Conservation (phyloP, 1,284 basidiomycete species). For the Naganishia sp. region DNA sequence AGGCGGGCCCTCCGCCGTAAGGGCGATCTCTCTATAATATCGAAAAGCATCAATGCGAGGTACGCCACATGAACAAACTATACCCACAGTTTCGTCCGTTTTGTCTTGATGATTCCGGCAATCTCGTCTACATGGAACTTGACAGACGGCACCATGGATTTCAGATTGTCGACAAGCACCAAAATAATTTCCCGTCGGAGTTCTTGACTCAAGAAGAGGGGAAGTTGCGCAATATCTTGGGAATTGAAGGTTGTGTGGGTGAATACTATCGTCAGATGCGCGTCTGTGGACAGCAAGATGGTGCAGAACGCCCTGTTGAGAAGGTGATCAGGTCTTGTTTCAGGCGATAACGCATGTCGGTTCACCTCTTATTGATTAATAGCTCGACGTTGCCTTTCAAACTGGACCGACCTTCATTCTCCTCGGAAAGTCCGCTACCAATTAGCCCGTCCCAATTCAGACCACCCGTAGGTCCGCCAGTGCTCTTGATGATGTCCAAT, state of each 20-base stretch:
- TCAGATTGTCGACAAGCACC: constrained; percentile 14
- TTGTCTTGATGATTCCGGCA: constrained; percentile 21
- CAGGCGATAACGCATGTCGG: background rate
- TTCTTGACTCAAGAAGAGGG: constrained; percentile 24
- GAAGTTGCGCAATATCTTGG: constrained; percentile 33
- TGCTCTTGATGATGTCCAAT: constrained; percentile 18
- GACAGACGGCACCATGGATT: background rate
- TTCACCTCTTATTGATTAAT: background rate
- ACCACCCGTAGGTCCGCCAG: constrained; percentile 27
- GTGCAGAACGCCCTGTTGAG: constrained; percentile 27
- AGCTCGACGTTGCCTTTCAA: constrained; percentile 7
- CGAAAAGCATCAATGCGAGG: background rate
- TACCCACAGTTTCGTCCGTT: constrained; percentile 29
- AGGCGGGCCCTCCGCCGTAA: constrained; percentile 4
- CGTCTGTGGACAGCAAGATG: constrained; percentile 22
- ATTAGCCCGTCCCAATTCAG: constrained; percentile 31
- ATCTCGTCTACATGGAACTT: constrained; percentile 16
- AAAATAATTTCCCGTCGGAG: constrained; percentile 22
- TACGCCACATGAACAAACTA: too few relatives aligned
- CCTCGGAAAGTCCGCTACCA: background rate
- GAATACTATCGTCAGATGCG: constrained; percentile 27
- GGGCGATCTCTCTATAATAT: constrained; percentile 7
- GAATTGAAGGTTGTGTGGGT: constrained; percentile 22
- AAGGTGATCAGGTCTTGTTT: background rate
- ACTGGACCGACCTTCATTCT: constrained; percentile 12